These are phyloP conservation scores for Nicotiana rustica DNA, from an alignment of 305 asterid genomes.

Conservation along the genomic window DNA sequence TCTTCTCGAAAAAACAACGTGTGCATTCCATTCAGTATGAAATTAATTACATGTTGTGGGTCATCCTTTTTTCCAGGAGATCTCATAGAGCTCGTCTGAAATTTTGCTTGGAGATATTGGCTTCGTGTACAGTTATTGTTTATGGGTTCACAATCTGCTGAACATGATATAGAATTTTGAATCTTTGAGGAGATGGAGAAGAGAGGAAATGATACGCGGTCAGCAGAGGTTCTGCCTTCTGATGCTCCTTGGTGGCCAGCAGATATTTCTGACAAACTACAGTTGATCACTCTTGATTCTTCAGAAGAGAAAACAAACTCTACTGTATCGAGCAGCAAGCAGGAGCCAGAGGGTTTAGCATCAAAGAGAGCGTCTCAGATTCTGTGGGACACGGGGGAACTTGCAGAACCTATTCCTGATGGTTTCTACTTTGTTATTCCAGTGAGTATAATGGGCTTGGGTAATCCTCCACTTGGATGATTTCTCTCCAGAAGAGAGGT, in stretches of 20 bases:
- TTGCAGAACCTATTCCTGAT: constrained; percentile 81
- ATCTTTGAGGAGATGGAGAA: constrained; percentile 71
- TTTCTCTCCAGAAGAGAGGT: constrained; percentile 6
- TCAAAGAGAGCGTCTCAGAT: constrained; percentile 72
- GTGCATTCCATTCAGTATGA: constrained; percentile 16
- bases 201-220: constrained; percentile 54
- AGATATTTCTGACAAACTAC: constrained; percentile 65
- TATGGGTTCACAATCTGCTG: constrained; percentile 8
- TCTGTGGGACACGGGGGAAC: constrained; percentile 87
- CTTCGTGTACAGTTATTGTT: constrained; percentile 29
- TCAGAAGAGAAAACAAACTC: constrained; percentile 57
- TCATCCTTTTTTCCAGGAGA: constrained; percentile 31
- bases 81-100: constrained; percentile 28
- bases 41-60: constrained; percentile 17
- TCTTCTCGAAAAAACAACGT: not conserved
- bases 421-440: constrained; percentile 86
- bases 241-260: constrained; percentile 74
- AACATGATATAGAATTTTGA: constrained; percentile 49
- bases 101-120: constrained; percentile 27
- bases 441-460: constrained; percentile 52
- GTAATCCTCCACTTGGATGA: not conserved
- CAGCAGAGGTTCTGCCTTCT: constrained; percentile 56
- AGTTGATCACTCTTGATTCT: constrained; percentile 60
- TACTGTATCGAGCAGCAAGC: constrained; percentile 51
- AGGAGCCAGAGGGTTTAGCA: constrained; percentile 56